Evolutionary conservation across 768 basidiomycete species (phyloP), one percentile per base, ranked within the genome.

Genomic region (Gyrodon lividus): DNA sequence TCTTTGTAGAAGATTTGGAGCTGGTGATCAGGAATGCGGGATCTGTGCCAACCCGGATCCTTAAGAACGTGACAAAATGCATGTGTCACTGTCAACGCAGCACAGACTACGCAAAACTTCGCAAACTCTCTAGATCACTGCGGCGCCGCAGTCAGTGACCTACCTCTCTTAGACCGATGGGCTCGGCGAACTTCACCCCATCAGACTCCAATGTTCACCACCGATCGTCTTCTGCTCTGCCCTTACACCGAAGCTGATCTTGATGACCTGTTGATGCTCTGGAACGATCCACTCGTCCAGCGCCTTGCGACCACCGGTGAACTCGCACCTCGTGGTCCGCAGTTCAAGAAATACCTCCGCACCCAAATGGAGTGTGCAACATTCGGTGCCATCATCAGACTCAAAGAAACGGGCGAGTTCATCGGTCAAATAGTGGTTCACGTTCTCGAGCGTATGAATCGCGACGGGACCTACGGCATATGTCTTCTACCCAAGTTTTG

Each of bases 201-300:
- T 24, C 44, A 17, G 22, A 22, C 33, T 17, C 2, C 34, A 39
- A 68, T 69, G 60, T 59, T 68, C 51, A 61, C 60, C 22, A 74
- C 73, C 10, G 46, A 70, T 19, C 70, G 65, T 19, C 61, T 74
- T 13, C 54, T 62, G 16, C 61, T 74, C 9, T 73, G 70, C 13
- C 63, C 70, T 8, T 68, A 62, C 51, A 24, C 58, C 46, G 61
- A 69, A 16, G 59, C 60, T 34, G 73, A 74, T 46, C 56, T 72
- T 33, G 59, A 65, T 33, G 62, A 64, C 33, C 51, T 74, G 20
- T 39, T 59, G 10, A 40, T 4, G 30, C 60, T 74, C 46, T 66
- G 64, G 60, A 67, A 57, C 46, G 61, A 72, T 22, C 62, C 61
- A n/a, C 58, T 53, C 46, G 62, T 73, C 28, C 63, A 58, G 23